phyloP scores from a whole-genome alignment of 441 rosid species.

The Arabidopsis lyrata region DNA sequence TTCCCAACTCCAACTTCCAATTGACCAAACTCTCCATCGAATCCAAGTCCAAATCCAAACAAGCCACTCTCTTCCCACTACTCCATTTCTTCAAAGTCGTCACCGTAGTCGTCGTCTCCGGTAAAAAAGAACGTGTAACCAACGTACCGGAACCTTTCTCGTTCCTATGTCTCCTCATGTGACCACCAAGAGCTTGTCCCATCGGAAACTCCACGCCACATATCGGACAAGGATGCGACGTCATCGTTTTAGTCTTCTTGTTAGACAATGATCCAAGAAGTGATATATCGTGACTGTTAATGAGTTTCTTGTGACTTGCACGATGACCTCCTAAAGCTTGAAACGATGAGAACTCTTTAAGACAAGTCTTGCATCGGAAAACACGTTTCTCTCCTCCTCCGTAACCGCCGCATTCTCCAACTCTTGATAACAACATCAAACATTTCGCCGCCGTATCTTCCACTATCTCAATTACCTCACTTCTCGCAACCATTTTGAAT shows the following conservation, averaged over 20 bases:
- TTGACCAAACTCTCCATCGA: constrained; percentile 49
- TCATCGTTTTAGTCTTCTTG: constrained; percentile 32
- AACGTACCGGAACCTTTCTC: not conserved
- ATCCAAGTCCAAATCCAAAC: constrained; percentile 57
- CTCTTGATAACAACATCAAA: constrained; percentile 40
- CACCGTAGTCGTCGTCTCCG: constrained; percentile 39
- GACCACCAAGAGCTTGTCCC: constrained; percentile 82
- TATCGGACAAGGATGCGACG: constrained; percentile 58
- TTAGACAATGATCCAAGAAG: not conserved
- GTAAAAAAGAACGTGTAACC: constrained; percentile 46
- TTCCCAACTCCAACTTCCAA: constrained; percentile 56
- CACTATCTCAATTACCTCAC: constrained; percentile 1
- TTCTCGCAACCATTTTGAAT: constrained; percentile 35
- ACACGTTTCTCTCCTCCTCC: constrained; percentile 37
- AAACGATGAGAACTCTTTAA: constrained; percentile 58
- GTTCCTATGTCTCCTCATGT: constrained; percentile 68
- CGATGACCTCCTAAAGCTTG: constrained; percentile 75
- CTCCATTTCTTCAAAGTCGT: constrained; percentile 53
- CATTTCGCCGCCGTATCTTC: constrained; percentile 15
- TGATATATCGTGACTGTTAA: constrained; percentile 3
- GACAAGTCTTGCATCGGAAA: constrained; percentile 67
- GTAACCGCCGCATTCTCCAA: constrained; percentile 42
- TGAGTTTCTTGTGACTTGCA: constrained; percentile 64
- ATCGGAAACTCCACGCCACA: constrained; percentile 63
- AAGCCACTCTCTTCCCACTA: constrained; percentile 51